phyloP scores from a whole-genome alignment of 225 moss, liverwort and hornwort genomes.

The Polytrichum commune region DNA sequence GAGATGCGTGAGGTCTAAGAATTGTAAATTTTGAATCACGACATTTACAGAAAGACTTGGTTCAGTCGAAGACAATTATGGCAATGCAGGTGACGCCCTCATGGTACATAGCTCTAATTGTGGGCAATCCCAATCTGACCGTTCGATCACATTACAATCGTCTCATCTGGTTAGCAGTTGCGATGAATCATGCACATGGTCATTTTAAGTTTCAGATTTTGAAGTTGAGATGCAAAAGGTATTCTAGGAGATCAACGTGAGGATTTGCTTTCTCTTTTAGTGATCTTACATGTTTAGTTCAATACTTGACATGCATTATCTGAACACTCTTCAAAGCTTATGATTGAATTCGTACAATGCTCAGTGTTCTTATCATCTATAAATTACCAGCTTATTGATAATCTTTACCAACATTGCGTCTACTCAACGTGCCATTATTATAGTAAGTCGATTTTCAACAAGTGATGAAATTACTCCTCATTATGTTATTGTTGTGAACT shows the following conservation, averaged over 20 bases:
- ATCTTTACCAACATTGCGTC: no score
- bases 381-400: no score
- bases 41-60: slow-evolving; percentile 48
- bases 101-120: not conserved
- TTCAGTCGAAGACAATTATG: slow-evolving; percentile 35
- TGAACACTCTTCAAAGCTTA: no score
- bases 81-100: slow-evolving; percentile 26
- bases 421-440: no score
- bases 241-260: not conserved
- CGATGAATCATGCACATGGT: not conserved
- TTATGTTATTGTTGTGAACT: slow-evolving; percentile 6
- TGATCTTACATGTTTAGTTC: not conserved
- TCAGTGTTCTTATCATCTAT: not conserved
- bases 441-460: not conserved
- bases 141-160: no score
- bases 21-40: slow-evolving; percentile 8
- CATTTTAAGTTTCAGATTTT: not conserved
- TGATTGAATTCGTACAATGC: not conserved
- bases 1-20: no score
- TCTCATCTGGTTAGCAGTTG: not conserved
- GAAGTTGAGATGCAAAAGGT: not conserved
- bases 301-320: no score
- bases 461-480: not conserved
- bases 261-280: not conserved
- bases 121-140: not conserved